Base-by-base conservation (phyloP, 495 filamentous ascomycete genomes). In the Cercophora scortea region DNA sequence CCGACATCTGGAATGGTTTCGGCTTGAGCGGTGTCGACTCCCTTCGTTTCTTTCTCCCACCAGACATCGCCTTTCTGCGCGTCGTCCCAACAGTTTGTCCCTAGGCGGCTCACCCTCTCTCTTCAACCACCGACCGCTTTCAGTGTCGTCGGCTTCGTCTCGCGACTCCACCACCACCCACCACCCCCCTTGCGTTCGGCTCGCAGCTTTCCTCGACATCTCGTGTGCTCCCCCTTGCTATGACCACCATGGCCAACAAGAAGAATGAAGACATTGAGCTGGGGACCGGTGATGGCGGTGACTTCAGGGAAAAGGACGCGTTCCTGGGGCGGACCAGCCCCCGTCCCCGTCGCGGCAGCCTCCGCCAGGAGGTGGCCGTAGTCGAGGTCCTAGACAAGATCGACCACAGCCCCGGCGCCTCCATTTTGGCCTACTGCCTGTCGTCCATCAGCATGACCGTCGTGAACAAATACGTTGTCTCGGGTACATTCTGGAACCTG, bases 361-460 rank as follows among this genome's bases (percentile, higher is more conserved):
- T 35, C 62, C 53, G 32, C 45, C 51, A 13, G 7, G 40, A 33
- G 72, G 50, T 71, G 70, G 53, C 63, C 61, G 43, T 73, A 62
- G 58, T 66, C 66, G 32, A 63, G 62, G 56, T 52, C 52, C 42
- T 69, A 34, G 63, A 70, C 35, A 77, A 75, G 66, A 65, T 86
- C 42, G 72, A 82, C 54, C 88, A 86, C 62, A 92, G 80, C 63
- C 87, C 92, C 9, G 69, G 81, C 36, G 65, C 93, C 8, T 87
- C 92, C 9, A 88, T 99, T 56, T 64, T 96, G 47, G 83, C 86
- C 18, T 99, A 99, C 74, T 99, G 93, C 72, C 78, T 83, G 59
- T 86, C 93, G 47, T 96, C 91, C 6, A 99, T 99, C 58, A 76
- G 92, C 68, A 99, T 99, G 93, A 99, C 94, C 39, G 85, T 95